These are phyloP conservation scores for Pythium chondricola DNA, from an alignment of 352 stramenopile genomes.

Conservation along the genomic window DNA sequence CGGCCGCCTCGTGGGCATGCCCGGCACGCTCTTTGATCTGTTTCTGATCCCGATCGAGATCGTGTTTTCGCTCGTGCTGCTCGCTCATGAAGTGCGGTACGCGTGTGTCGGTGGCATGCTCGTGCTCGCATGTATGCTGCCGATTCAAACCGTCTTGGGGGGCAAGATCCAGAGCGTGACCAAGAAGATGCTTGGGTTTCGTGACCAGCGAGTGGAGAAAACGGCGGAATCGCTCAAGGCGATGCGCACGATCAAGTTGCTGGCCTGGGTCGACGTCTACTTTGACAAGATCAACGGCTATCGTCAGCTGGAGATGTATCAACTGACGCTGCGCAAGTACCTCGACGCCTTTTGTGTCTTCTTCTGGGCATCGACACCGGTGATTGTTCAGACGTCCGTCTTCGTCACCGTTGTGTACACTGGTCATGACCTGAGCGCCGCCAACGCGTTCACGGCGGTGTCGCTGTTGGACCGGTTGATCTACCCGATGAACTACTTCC, in stretches of 20 bases:
- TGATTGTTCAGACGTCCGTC: constrained; percentile 81
- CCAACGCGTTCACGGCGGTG: constrained; percentile 80
- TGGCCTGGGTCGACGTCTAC: constrained; percentile 54
- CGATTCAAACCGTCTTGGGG: constrained; percentile 74
- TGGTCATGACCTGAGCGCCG: constrained; percentile 64
- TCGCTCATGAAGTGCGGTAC: constrained; percentile 75
- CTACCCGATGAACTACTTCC: constrained; percentile 90
- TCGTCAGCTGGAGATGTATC: constrained; percentile 57
- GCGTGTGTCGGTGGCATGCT: constrained; percentile 78
- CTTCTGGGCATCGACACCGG: constrained; percentile 86
- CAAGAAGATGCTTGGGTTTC: constrained; percentile 63
- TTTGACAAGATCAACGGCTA: constrained; percentile 40
- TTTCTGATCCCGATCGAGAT: constrained; percentile 76
- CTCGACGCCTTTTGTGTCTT: constrained; percentile 87
- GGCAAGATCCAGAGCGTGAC: constrained; percentile 75
- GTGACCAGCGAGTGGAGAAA: constrained; percentile 68
- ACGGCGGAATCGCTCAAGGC: constrained; percentile 59
- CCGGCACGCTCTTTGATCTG: constrained; percentile 70
- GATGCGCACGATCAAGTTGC: constrained; percentile 76
- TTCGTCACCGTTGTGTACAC: constrained; percentile 73
- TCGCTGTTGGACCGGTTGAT: constrained; percentile 85
- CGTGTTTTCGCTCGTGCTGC: constrained; percentile 57
- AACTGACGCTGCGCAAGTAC: constrained; percentile 79
- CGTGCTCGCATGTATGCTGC: constrained; percentile 76
- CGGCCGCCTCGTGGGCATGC: constrained; percentile 62